These are phyloP conservation scores for Myxozyma vanderwaltii DNA, from an alignment of 805 yeast genomes.

Conservation along the genomic window DNA sequence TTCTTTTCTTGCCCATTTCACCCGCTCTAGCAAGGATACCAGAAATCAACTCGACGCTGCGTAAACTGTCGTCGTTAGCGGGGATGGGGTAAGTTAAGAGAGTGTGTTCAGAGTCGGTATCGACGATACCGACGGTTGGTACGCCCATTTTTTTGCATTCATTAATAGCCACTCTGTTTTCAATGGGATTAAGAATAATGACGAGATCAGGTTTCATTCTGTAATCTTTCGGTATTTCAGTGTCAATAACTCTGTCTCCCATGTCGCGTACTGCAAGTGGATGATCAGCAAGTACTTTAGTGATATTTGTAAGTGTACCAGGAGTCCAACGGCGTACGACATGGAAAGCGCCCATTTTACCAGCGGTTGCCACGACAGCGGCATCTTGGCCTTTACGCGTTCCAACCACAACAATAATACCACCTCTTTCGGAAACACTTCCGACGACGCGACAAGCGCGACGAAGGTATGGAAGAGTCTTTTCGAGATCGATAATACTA, in stretches of 20 bases:
- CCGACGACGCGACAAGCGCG: conserved; percentile 84
- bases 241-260: conserved; percentile 49
- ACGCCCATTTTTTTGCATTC: conserved; percentile 82
- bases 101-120: conserved; percentile 90
- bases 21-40: conserved; percentile 89
- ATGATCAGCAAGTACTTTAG: conserved; percentile 60
- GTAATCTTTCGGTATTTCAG: neutral
- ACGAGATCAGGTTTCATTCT: conserved; percentile 82
- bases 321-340: conserved; percentile 90
- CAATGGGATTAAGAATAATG: conserved; percentile 83
- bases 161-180: conserved; percentile 72
- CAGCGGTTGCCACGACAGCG: conserved; percentile 77
- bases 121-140: conserved; percentile 92
- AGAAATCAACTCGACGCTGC: conserved; percentile 75
- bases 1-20: conserved; percentile 56
- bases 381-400: conserved; percentile 76
- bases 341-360: conserved; percentile 74
- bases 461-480: conserved; percentile 72
- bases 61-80: conserved; percentile 87
- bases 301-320: conserved; percentile 86
- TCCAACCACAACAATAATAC: conserved; percentile 81
- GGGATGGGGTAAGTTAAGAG: conserved; percentile 93
- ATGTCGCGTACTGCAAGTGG: conserved; percentile 76
- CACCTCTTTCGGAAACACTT: conserved; percentile 82
- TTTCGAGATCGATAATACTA: conserved; percentile 85